Percentiles rank a stretch among this genome's conserved stretches.
Conservation (phyloP, 179 eudicot genomes). For the Patellifolia procumbens region DNA sequence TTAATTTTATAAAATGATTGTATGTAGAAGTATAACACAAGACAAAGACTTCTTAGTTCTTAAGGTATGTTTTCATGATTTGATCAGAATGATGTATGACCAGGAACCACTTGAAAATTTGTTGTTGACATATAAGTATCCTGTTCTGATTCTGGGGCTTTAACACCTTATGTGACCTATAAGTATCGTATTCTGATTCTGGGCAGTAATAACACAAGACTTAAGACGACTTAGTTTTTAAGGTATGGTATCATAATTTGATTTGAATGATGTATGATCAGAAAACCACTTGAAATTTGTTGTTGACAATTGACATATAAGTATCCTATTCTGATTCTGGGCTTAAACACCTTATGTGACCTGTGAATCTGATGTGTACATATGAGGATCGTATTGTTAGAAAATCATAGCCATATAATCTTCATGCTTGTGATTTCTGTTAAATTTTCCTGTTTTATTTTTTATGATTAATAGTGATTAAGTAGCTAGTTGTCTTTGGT, state of each 20-base stretch:
- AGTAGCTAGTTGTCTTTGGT: not conserved
- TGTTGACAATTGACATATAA: not conserved
- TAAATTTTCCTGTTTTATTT: not conserved
- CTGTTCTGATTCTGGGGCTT: too few relatives aligned
- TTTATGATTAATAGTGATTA: not conserved
- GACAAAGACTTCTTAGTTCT: not conserved
- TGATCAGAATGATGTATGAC: too few relatives aligned
- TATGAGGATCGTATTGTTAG: not conserved
- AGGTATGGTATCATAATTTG: too few relatives aligned
- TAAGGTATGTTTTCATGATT: not conserved
- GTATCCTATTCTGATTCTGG: not conserved
- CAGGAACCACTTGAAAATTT: too few relatives aligned
- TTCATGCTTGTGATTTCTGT: not conserved
- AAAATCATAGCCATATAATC: not conserved
- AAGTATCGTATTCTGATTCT: too few relatives aligned
- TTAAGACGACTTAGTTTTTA: too few relatives aligned
- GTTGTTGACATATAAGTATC: too few relatives aligned
- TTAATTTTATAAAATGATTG: not conserved
- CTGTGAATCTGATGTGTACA: not conserved
- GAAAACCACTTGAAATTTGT: not conserved
- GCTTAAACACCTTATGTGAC: not conserved
- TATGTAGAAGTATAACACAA: not conserved
- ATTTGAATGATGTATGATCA: constrained; percentile 11
- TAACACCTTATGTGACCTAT: too few relatives aligned
- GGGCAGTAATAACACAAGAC: too few relatives aligned